Evolutionary conservation across 192 early-diverging fungal genomes (phyloP).

Genomic region (Chytriomyces sp.): DNA sequence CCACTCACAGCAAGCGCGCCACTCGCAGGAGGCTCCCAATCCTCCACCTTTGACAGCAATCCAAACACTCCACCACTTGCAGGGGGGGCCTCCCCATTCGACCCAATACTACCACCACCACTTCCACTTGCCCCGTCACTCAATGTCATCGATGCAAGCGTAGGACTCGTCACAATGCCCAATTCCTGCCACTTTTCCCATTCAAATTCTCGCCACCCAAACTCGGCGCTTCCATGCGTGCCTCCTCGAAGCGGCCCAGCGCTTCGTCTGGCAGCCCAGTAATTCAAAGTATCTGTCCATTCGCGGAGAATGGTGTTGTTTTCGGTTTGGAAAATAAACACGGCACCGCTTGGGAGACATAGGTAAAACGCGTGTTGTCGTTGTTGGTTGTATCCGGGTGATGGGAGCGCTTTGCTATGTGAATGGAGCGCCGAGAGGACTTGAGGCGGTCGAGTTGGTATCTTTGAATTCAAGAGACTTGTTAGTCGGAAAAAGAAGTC

Average conservation of each 20-base stretch:
- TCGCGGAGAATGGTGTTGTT: conserved; percentile 72
- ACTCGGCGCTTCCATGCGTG: conserved; percentile 83
- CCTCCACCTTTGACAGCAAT: conserved; percentile 38
- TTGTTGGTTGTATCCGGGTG: conserved; percentile 80
- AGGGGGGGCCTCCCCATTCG: conserved; percentile 5
- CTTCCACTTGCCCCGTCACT: neutral
- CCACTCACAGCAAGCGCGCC: conserved; percentile 38
- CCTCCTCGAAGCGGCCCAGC: conserved; percentile 89
- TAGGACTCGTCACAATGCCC: conserved; percentile 14
- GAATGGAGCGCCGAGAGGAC: conserved; percentile 73
- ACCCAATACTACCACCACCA: neutral
- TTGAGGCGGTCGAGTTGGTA: conserved; percentile 32
- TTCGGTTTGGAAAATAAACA: conserved; percentile 87
- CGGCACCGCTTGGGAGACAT: conserved; percentile 78
- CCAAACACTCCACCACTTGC: conserved; percentile 16
- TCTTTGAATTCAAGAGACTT: conserved; percentile 14
- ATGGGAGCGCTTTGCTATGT: conserved; percentile 80
- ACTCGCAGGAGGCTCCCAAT: conserved; percentile 46
- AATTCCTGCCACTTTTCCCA: conserved; percentile 32
- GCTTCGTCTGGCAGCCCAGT: conserved; percentile 90
- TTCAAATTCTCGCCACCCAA: conserved; percentile 79
- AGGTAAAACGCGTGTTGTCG: conserved; percentile 87
- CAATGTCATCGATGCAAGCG: too few relatives aligned
- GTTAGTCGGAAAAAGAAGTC: conserved; percentile 6
- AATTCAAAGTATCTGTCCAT: conserved; percentile 91